Evolutionary conservation across 202 grass and related monocot species (phyloP), one percentile per base, ranked within the genome.

Genomic region (Saccharum hybrid): DNA sequence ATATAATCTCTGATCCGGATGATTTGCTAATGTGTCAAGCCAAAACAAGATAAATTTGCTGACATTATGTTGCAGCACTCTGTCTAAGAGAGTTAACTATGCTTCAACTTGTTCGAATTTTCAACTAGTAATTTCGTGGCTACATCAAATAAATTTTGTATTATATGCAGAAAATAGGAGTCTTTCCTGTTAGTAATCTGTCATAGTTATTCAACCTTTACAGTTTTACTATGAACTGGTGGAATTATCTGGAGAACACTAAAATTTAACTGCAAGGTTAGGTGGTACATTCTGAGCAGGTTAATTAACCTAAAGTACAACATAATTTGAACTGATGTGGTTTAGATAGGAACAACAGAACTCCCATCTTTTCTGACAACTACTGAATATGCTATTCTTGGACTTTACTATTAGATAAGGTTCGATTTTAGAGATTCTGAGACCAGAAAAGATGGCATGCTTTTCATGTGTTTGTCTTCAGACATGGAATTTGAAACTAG

Each of bases 301-400:
- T 69, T 51, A 61, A 63, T 77, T 63, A 48, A 48, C 79, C 38
- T 38, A 68, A 28, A 61, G 48, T 79, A 63, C 21, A 75, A 28
- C 56, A 63, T 59, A 41, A 31, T 60, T 66, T 49, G 18, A 59
- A 46, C 38, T 21, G 38, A 45, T 54, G 13, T 43, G 84, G 23
- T 52, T 51, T 71, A 69, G 36, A 83, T 75, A 56, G 70, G 75
- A 80, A 71, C 79, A 83, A 72, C 14, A 39, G 75, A 70, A 52
- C 63, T 71, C 70, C 54, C 80, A 72, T 81, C 84, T 87, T 84
- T 72, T 72, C 57, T 66, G 88, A 80, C 45, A 81, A 76, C 54
- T 84, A 84, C 63, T 65, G 81, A 83, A 87, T 87, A 76, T 87
- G 84, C 76, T 90, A 84, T 80, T 87, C 75, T 76, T 87, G 88